Percentiles rank a stretch among this genome's conserved stretches.
These are phyloP conservation scores for Canavalia ensiformis DNA, from an alignment of 306 rosid genomes.

Conservation along the genomic window DNA sequence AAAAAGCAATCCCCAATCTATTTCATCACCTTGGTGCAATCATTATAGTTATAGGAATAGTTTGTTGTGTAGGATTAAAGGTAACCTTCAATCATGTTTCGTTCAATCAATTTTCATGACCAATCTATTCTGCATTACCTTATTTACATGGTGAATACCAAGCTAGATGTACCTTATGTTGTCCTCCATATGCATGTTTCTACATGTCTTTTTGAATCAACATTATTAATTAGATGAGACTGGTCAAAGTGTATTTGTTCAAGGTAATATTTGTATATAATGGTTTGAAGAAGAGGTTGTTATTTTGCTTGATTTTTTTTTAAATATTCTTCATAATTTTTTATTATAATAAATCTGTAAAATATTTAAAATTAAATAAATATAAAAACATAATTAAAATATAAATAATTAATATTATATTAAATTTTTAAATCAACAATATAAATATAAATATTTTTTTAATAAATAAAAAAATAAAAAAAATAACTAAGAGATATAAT, in stretches of 20 bases:
- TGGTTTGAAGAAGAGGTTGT: conserved; percentile 3
- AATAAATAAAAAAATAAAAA: too few relatives aligned
- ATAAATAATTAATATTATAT: too few relatives aligned
- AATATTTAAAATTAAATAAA: too few relatives aligned
- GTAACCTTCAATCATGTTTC: conserved; percentile 49
- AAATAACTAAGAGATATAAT: too few relatives aligned
- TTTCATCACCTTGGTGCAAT: too few relatives aligned
- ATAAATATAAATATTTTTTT: too few relatives aligned
- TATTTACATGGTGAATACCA: conserved; percentile 11
- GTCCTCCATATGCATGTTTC: not conserved
- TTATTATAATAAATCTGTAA: too few relatives aligned
- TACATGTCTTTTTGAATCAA: not conserved
- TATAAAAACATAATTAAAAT: too few relatives aligned
- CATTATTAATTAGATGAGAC: not conserved
- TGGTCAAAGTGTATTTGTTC: not conserved
- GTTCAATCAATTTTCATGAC: not conserved
- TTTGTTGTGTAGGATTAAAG: conserved; percentile 5
- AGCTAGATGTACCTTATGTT: not conserved
- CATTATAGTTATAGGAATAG: too few relatives aligned
- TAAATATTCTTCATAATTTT: too few relatives aligned
- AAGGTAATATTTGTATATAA: not conserved
- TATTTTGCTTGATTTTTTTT: not conserved
- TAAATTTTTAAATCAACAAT: too few relatives aligned
- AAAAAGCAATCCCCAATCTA: too few relatives aligned
- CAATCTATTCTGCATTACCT: conserved; percentile 24